phyloP scores from a whole-genome alignment of 768 basidiomycete species.

The Kondoa subrosea region DNA sequence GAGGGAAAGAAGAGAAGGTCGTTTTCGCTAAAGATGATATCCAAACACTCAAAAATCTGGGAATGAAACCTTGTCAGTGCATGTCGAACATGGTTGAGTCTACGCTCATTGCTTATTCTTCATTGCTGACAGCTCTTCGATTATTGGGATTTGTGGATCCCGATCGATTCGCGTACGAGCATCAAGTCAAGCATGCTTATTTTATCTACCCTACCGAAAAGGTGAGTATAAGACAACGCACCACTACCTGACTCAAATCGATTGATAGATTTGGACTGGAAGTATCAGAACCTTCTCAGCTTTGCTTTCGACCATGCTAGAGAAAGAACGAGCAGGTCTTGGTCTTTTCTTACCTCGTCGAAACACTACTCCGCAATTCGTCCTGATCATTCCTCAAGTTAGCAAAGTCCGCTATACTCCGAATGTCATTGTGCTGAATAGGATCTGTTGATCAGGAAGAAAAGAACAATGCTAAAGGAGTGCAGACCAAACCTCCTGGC shows the following conservation, averaged over 20 bases:
- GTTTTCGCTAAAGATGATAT: conserved; percentile 24
- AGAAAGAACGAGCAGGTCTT: conserved; percentile 67
- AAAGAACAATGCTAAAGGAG: conserved; percentile 46
- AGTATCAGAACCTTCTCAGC: conserved; percentile 84
- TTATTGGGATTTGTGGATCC: conserved; percentile 70
- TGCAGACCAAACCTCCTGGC: conserved; percentile 61
- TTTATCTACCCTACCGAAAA: conserved; percentile 87
- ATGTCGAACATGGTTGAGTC: background rate
- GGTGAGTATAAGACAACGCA: conserved; percentile 37
- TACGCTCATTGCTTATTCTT: background rate
- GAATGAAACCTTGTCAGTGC: conserved; percentile 11
- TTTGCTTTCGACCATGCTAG: conserved; percentile 60
- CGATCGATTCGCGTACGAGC: conserved; percentile 56
- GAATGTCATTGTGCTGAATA: too few relatives aligned
- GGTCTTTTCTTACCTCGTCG: conserved; percentile 35
- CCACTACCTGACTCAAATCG: background rate
- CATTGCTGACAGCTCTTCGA: conserved; percentile 51
- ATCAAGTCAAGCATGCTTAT: conserved; percentile 76
- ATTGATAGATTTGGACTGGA: background rate
- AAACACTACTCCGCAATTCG: conserved; percentile 49
- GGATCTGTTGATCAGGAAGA: conserved; percentile 42
- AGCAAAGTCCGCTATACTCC: conserved; percentile 15
- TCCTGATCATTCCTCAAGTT: conserved; percentile 77
- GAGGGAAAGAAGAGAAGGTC: conserved; percentile 25
- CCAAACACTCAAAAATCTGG: conserved; percentile 20